Evolutionary conservation across 2,329 filamentous ascomycete genomes (phyloP), one percentile per base, ranked within the genome.

Genomic region (Scolecobasidium constrictum): DNA sequence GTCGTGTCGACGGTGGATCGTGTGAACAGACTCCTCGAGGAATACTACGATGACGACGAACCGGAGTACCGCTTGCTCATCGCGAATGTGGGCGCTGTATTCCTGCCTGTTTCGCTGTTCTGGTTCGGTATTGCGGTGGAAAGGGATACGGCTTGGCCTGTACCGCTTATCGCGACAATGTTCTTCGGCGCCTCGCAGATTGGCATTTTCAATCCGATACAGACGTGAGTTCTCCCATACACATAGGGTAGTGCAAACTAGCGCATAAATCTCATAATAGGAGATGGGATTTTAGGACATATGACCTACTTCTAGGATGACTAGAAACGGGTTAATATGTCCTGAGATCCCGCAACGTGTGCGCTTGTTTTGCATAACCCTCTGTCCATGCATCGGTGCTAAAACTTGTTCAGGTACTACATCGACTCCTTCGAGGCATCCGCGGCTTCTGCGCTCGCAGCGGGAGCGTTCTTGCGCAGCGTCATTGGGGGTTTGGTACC

Each of bases 81-180:
- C 2, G 65, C 65, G 4, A 68, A 69, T 40, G 63, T 69, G 20
- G 65, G 65, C 11, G 53, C 63, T 0, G 51, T 67, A 0, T 53
- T 66, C 35, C 61, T 71, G 13, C 66, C 66, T 0, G 23, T 62
- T 3, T 60, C 58, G 2, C 53, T 69, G 0, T 69, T 69, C 50
- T 65, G 56, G 55, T 63, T 62, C 45, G 61, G 59, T 1, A 68
- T 66, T 66, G 56, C 62, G 0, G 63, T 68, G 0, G 53, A 68
- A 39, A 54, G 50, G 15, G 56, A 63, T 21, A 51, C 49, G 3
- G 64, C 63, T 42, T 70, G 66, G 66, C 49, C 57, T 20, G 0
- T 71, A 71, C 41, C 52, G 68, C 16, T 63, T 58, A 38, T 28
- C 71, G 1, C 52, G 70, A n/a, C 67, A 67, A 16, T 18, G 12